phyloP scores from a whole-genome alignment of 2,329 filamentous ascomycete genomes.

The Exophiala spinifera region DNA sequence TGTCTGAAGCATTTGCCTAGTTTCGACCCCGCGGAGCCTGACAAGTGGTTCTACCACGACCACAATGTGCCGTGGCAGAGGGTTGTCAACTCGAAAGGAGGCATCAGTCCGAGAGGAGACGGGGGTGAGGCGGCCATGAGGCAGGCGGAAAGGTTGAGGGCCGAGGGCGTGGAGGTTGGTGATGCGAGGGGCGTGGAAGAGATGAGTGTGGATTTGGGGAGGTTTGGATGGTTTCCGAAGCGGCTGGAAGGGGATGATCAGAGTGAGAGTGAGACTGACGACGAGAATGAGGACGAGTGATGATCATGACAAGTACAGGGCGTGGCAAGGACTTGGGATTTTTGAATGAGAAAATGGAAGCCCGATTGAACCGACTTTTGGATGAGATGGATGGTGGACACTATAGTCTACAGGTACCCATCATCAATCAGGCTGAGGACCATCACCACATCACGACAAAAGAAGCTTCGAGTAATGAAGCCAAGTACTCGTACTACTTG shows the following conservation, averaged over 20 bases:
- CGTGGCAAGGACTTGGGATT: too few species aligned
- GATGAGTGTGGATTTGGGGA: constrained; percentile 41
- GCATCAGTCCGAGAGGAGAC: constrained; percentile 67
- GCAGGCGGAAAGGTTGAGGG: constrained; percentile 41
- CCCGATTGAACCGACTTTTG: too few species aligned
- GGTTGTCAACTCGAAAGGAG: constrained; percentile 81
- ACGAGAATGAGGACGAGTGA: background rate
- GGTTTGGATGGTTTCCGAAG: constrained; percentile 51
- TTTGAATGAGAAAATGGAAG: too few species aligned
- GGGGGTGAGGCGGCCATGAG: constrained; percentile 38
- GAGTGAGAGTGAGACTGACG: constrained; percentile 9
- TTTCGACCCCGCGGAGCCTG: constrained; percentile 45
- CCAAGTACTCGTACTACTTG: too few species aligned
- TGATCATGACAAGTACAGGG: too few species aligned
- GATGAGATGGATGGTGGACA: too few species aligned
- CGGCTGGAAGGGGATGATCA: constrained; percentile 44
- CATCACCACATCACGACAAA: too few species aligned
- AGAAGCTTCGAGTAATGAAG: too few species aligned
- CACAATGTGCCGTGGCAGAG: constrained; percentile 90
- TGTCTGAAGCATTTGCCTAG: constrained; percentile 80
- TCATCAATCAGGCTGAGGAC: too few species aligned
- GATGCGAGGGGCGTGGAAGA: constrained; percentile 43
- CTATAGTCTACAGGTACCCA: too few species aligned
- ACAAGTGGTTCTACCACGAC: constrained; percentile 60
- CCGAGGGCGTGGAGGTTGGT: constrained; percentile 43